phyloP scores from a whole-genome alignment of 257 asterid species.

The Solanum bulbocastanum region DNA sequence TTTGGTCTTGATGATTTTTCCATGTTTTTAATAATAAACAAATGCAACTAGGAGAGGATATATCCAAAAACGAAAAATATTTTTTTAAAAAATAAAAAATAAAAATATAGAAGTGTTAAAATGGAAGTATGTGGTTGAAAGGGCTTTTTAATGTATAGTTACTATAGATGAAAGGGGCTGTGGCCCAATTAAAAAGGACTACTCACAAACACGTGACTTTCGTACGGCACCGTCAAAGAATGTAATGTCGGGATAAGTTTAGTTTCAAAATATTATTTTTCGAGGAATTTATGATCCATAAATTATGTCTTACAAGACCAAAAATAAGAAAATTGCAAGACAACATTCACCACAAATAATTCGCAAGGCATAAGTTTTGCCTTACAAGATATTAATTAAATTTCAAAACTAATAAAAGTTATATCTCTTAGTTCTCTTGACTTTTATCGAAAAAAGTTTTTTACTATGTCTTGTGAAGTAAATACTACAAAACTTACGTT shows the following conservation, averaged over 20 bases:
- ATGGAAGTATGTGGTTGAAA: neutral
- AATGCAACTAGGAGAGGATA: neutral
- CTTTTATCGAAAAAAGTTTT: neutral
- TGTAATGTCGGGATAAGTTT: neutral
- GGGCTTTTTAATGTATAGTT: neutral
- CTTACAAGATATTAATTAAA: neutral
- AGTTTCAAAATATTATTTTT: neutral
- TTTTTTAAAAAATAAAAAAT: neutral
- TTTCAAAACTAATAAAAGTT: neutral
- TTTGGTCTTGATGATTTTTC: neutral
- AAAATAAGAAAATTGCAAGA: neutral
- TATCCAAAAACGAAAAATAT: neutral
- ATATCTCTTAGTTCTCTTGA: neutral
- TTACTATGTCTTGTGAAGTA: neutral
- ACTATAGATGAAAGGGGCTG: neutral
- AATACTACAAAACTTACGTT: neutral
- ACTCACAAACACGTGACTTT: neutral
- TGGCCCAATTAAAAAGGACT: neutral
- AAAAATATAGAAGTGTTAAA: neutral
- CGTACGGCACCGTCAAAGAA: slow-evolving; percentile 4
- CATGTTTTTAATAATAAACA: neutral
- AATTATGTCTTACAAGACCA: neutral
- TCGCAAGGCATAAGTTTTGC: neutral
- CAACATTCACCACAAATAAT: neutral
- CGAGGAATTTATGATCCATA: neutral